phyloP scores from a whole-genome alignment of 305 asterid genomes.

The Withania somnifera region DNA sequence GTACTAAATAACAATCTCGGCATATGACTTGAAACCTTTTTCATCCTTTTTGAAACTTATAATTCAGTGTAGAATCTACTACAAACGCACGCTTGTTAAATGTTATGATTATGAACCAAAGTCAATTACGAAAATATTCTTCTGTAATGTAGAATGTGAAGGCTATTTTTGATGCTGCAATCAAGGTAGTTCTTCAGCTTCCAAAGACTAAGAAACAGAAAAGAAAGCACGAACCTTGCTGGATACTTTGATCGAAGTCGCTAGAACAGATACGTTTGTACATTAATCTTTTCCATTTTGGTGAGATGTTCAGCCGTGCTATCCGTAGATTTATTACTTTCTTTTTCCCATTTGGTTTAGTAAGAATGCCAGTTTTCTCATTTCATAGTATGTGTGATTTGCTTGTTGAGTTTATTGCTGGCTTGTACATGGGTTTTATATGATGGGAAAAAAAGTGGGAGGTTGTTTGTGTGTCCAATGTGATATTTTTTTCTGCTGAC shows the following conservation, averaged over 20 bases:
- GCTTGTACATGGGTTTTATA: slow-evolving; percentile 2
- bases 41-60: neutral
- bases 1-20: neutral
- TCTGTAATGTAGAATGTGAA: slow-evolving; percentile 55
- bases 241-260: slow-evolving; percentile 23
- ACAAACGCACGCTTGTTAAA: neutral
- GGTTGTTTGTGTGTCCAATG: neutral
- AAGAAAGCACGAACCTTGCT: slow-evolving; percentile 37
- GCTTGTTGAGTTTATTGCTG: neutral
- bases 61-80: neutral
- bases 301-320: neutral
- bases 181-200: slow-evolving; percentile 68
- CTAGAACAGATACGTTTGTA: neutral
- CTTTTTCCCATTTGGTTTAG: neutral
- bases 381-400: neutral
- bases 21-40: neutral
- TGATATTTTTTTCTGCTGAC: neutral
- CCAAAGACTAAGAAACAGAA: slow-evolving; percentile 56
- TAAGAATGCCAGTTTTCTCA: slow-evolving; percentile 2
- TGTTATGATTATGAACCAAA: neutral
- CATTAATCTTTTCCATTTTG: neutral
- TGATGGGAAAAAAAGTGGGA: neutral
- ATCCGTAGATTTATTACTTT: neutral
- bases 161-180: slow-evolving; percentile 75
- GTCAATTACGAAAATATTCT: neutral